phyloP scores from a whole-genome alignment of 352 stramenopile genomes.

The Globisporangium emineosum region DNA sequence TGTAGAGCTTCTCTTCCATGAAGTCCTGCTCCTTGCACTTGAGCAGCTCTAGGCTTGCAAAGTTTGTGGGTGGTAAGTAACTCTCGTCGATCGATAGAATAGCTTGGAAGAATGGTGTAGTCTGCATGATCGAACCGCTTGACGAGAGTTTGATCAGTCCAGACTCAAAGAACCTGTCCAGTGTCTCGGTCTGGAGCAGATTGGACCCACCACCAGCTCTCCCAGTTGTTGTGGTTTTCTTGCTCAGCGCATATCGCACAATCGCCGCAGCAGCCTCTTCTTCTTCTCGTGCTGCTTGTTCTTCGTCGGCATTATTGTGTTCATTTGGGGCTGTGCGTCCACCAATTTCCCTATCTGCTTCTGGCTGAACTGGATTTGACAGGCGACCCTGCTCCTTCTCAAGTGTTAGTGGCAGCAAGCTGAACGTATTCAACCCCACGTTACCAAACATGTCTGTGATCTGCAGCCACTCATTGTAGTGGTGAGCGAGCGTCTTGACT shows the following conservation, averaged over 20 bases:
- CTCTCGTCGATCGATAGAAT: constrained; percentile 50
- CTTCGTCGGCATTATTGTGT: constrained; percentile 9
- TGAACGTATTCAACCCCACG: constrained; percentile 43
- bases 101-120: constrained; percentile 44
- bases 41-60: constrained; percentile 51
- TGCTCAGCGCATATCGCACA: constrained; percentile 39
- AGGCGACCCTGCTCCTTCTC: constrained; percentile 24
- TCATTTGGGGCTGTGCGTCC: not conserved
- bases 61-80: constrained; percentile 50
- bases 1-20: constrained; percentile 51
- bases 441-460: constrained; percentile 51
- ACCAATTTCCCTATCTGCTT: not conserved
- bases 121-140: constrained; percentile 29
- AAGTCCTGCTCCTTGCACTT: constrained; percentile 55
- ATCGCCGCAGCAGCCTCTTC: constrained; percentile 36
- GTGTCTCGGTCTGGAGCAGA: constrained; percentile 31
- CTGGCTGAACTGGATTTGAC: not conserved
- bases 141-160: constrained; percentile 39
- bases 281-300: constrained; percentile 28
- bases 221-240: constrained; percentile 21
- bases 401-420: constrained; percentile 29
- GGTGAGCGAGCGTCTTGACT: not conserved
- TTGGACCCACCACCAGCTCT: not conserved
- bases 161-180: constrained; percentile 61
- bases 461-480: constrained; percentile 14